Conservation (phyloP, 768 basidiomycete species). For the Suillus weaverae region DNA sequence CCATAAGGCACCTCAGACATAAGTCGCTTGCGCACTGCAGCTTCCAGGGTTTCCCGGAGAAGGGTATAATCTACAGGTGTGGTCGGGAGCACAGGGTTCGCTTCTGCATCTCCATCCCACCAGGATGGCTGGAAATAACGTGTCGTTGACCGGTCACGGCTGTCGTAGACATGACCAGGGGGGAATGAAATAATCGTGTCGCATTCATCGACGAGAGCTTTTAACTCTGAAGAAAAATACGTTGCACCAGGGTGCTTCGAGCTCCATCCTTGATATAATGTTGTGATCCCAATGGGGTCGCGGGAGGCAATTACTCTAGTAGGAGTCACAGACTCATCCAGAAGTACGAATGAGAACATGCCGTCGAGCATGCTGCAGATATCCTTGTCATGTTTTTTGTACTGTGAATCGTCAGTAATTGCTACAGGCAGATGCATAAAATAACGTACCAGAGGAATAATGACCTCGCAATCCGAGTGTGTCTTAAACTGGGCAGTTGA, state of each 20-base stretch:
- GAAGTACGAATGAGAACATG: conserved; percentile 97
- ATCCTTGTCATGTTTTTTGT: conserved; percentile 75
- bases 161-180: conserved; percentile 96
- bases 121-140: conserved; percentile 89
- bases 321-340: conserved; percentile 90
- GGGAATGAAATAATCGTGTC: conserved; percentile 95
- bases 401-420: conserved; percentile 46
- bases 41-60: conserved; percentile 82
- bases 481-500: conserved; percentile 85
- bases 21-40: conserved; percentile 88
- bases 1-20: conserved; percentile 99
- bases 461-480: conserved; percentile 97
- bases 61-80: conserved; percentile 61
- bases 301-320: conserved; percentile 92
- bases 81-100: conserved; percentile 56
- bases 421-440: neutral
- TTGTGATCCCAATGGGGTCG: conserved; percentile 97
- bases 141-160: conserved; percentile 69
- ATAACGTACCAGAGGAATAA: conserved; percentile 78
- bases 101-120: conserved; percentile 83
- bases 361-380: conserved; percentile 87
- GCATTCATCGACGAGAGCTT: conserved; percentile 87
- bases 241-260: conserved; percentile 78
- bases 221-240: conserved; percentile 96
- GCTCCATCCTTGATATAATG: conserved; percentile 96